phyloP scores from a whole-genome alignment of 2,329 filamentous ascomycete genomes.

The Tolypocladium ophioglossoides region DNA sequence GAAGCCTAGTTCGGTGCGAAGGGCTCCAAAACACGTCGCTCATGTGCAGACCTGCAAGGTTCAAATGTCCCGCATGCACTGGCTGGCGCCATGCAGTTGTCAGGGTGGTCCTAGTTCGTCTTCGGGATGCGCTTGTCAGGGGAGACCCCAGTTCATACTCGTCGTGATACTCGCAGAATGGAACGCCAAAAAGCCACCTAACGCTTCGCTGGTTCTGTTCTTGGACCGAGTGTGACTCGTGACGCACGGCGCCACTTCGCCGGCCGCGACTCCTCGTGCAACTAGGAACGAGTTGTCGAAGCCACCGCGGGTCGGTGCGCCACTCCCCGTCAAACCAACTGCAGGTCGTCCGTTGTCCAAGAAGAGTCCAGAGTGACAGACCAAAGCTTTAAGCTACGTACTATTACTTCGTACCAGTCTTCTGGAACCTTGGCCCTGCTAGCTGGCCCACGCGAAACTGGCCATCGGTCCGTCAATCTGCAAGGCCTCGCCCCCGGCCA shows the following conservation, averaged over 20 bases:
- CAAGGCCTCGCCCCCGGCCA: not conserved
- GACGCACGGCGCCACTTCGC: too few species aligned
- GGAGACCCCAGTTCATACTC: not conserved
- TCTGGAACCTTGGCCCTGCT: constrained; percentile 1
- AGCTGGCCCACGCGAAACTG: not conserved
- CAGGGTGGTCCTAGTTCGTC: not conserved
- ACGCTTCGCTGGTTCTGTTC: not conserved
- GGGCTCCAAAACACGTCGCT: not conserved
- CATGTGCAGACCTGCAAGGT: not conserved
- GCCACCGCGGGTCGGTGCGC: not conserved
- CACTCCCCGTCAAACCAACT: not conserved
- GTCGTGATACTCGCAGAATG: not conserved
- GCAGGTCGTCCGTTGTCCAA: not conserved
- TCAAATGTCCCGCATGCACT: not conserved
- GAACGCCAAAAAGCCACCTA: not conserved
- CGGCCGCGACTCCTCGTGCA: too few species aligned
- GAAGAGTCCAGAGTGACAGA: not conserved
- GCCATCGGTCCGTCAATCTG: constrained; percentile 1
- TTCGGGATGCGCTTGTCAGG: not conserved
- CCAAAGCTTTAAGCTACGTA: not conserved
- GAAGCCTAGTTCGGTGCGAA: not conserved
- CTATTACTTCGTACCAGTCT: not conserved
- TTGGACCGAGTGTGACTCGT: not conserved
- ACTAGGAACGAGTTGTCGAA: too few species aligned
- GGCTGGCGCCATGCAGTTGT: not conserved